Evolutionary conservation across 2,329 filamentous ascomycete species (phyloP).

Genomic region (Magnaporthiopsis poae): DNA sequence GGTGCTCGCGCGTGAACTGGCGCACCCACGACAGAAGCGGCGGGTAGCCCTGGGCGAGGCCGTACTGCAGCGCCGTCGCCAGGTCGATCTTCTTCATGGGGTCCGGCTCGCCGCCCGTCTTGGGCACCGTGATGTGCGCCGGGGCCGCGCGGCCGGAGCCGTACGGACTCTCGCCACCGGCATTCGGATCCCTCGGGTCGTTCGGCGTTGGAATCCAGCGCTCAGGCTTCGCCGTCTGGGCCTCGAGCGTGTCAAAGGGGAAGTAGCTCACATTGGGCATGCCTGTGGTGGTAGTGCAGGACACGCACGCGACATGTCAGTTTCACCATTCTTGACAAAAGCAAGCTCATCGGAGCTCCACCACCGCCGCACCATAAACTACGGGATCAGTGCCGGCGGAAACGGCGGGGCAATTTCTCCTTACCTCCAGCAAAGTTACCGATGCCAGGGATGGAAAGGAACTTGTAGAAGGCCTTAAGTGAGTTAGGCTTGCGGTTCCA

Average conservation of each 20-base stretch:
- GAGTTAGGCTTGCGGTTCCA: conserved; percentile 53
- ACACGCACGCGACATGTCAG: neutral
- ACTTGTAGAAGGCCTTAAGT: conserved; percentile 79
- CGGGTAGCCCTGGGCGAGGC: conserved; percentile 70
- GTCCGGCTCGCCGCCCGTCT: conserved; percentile 45
- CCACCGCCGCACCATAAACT: too few species aligned
- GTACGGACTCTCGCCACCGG: neutral
- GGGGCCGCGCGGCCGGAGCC: conserved; percentile 16
- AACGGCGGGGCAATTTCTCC: conserved; percentile 16
- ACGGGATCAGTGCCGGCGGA: neutral
- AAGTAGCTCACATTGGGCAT: conserved; percentile 75
- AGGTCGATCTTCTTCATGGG: conserved; percentile 66
- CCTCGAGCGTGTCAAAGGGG: conserved; percentile 83
- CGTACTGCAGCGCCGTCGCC: conserved; percentile 76
- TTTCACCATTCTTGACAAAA: neutral
- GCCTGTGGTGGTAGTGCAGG: conserved; percentile 37
- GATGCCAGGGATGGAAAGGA: conserved; percentile 58
- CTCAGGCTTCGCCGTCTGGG: conserved; percentile 62
- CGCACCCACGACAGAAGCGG: conserved; percentile 68
- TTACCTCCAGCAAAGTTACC: conserved; percentile 53
- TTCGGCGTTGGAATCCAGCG: conserved; percentile 65
- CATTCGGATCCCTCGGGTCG: conserved; percentile 30
- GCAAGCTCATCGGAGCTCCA: neutral
- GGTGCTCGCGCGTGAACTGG: conserved; percentile 63
- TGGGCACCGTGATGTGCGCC: conserved; percentile 61